Base-by-base conservation (phyloP, 1,139 yeast genomes). In the Suhomyces maxii region DNA sequence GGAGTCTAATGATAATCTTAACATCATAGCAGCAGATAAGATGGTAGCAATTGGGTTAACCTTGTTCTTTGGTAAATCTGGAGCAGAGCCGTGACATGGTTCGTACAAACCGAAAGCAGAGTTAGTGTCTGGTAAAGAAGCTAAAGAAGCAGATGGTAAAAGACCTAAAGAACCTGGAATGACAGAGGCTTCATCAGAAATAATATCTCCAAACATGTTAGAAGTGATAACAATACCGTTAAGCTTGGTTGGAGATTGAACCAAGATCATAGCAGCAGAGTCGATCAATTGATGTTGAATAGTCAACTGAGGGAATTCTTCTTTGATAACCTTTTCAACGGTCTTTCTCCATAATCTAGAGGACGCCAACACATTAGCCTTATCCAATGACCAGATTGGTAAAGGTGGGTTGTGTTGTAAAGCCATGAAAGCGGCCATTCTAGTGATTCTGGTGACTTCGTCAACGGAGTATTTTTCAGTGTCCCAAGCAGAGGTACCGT, bases 21-120 rank as follows among this genome's bases (percentile, higher is more conserved):
- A 80, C 98, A 93, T 91, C 95, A 93, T 87, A 33, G 98, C 98
- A 9, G 87, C 96, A 13, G 97, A 90, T 61, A 93, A 79, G 58
- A 93, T 91, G 30, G 97, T 89, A 42, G 97, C 99, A 47, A 91
- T 71, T 44, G 99, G 99, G 69, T 93, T 93, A 47, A 90, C 99
- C 73, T 88, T 86, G 65, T 89, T 89, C 50, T 73, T 76, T 44
- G 85, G 85, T 63, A 93, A 80, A 68, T 93, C 99, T 38, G 99
- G 99, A 26, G 99, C 99, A 37, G 97, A 86, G 40, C 99, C 99
- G 67, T 93, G 99, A 65, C 98, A 91, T 55, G 99, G 99, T 72
- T 93, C 99, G 67, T 93, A 93, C 53, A 93, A 78, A 51, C 99
- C 99, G 64, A 93, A 90, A 0, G 98, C 98, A 41, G 80, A 75